Evolutionary conservation across 345 rosid genomes (phyloP), one percentile per base, ranked within the genome.

Genomic region (Clarkia xantiana): DNA sequence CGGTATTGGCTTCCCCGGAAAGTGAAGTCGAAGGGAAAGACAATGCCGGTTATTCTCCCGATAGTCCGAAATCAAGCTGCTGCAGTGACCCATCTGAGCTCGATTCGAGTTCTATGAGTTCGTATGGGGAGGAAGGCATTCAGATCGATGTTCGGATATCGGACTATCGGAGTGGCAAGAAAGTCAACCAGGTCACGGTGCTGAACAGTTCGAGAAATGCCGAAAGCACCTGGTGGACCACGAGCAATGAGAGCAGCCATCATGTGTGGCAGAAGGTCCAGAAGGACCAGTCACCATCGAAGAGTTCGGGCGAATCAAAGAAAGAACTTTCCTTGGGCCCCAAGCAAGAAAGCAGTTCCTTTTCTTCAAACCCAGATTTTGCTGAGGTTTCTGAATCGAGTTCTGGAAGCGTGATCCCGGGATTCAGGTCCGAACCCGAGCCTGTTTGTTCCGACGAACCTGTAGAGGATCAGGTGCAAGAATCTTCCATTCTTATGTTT

Each of bases 201-300:
- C 64, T 60, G 0, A 52, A 56, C 43, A 54, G 60, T 61, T 53
- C 63, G 11, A 51, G 60, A 47, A 51, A 12, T 47, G 46, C 51
- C 18, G 70, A 66, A 40, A 63, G 51, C 40, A 56, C 51, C 36
- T 61, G 39, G 25, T 54, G 63, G 36, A 59, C 44, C 52, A 53
- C 53, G 5, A 74, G 71, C 44, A 67, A 57, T 43, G 76, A 67
- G 39, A 74, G 62, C 55, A 58, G 18, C 51, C 61, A 65, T 61
- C 58, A 76, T 45, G 68, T 78, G 11, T 78, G 84, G 84, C 58
- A 74, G 67, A 71, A 58, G 60, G 80, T 74, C 42, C 71, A 67
- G 64, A 65, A 14, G 18, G 11, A 14, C 9, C 18, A 44, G 47
- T 14, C 18, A 18, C 18, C 18, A 18, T 44, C 17, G 7, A 14